Conservation (phyloP, 1,284 basidiomycete genomes). For the Cutaneotrichosporon sp. region DNA sequence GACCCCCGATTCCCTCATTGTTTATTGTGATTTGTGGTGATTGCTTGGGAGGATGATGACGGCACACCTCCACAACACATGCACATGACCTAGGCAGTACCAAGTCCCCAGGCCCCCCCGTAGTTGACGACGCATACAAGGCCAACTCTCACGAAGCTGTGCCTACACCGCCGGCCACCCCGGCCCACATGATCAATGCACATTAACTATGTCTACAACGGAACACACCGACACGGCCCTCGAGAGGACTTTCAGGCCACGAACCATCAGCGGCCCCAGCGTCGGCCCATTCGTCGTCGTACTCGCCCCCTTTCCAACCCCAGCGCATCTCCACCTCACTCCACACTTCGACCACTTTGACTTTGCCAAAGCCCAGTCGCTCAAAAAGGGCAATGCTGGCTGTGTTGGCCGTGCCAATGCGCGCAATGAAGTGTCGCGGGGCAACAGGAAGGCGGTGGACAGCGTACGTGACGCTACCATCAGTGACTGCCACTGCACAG, state of each 20-base stretch:
- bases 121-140: too few relatives aligned
- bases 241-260: background rate
- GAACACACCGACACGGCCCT: background rate
- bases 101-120: too few relatives aligned
- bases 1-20: too few relatives aligned
- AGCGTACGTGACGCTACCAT: constrained; percentile 46
- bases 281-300: background rate
- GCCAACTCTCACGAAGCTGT: too few relatives aligned
- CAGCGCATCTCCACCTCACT: constrained; percentile 66
- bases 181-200: background rate
- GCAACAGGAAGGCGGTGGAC: constrained; percentile 19
- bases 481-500: constrained; percentile 2
- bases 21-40: too few relatives aligned
- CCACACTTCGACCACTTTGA: constrained; percentile 65
- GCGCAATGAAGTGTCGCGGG: constrained; percentile 53
- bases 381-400: constrained; percentile 61
- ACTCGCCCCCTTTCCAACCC: constrained; percentile 16
- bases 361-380: constrained; percentile 62
- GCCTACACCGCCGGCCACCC: too few relatives aligned
- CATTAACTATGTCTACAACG: background rate
- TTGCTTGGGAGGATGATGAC: too few relatives aligned
- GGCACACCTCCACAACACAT: too few relatives aligned
- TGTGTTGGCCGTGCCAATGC: constrained; percentile 56
- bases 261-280: background rate
- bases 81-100: too few relatives aligned